A percentile compares a stretch with the other conserved stretches of the same genome.
These are phyloP conservation scores for Skeletonema potamos DNA, from an alignment of 108 stramenopile species.

Conservation along the genomic window DNA sequence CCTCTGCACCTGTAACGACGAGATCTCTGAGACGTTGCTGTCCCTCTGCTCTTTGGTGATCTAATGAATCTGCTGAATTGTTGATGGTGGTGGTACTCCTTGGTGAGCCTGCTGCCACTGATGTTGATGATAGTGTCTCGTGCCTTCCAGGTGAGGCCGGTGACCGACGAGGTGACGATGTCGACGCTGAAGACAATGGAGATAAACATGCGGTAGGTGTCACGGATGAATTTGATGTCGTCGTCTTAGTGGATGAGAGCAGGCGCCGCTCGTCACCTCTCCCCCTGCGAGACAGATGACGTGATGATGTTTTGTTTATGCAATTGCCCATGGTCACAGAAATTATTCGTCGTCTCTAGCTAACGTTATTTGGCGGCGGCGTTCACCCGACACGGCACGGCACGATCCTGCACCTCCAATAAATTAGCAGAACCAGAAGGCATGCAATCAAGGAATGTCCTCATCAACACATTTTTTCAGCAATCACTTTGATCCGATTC, in stretches of 20 bases:
- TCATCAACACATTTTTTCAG: no score
- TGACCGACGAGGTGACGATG: not conserved
- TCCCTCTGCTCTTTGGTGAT: conserved; percentile 44
- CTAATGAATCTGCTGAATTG: conserved; percentile 16
- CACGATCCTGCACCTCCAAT: no score
- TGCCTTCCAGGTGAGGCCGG: not conserved
- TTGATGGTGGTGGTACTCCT: not conserved
- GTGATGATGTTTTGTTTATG: not conserved
- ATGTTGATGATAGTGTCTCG: not conserved
- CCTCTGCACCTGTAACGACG: conserved; percentile 17
- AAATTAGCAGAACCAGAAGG: no score
- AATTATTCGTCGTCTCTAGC: no score
- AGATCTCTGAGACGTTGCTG: conserved; percentile 33
- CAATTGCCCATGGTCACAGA: not conserved
- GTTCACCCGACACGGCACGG: no score
- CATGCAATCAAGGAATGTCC: no score
- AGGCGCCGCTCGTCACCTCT: not conserved
- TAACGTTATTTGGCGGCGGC: no score
- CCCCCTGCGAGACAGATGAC: not conserved
- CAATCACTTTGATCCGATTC: no score
- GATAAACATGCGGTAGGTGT: not conserved
- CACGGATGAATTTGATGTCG: not conserved
- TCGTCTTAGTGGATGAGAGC: not conserved
- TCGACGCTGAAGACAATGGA: not conserved
- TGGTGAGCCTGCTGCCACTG: conserved; percentile 14